Evolutionary conservation across 768 basidiomycete species (phyloP).

Genomic region (Leccinum disarticulatum): DNA sequence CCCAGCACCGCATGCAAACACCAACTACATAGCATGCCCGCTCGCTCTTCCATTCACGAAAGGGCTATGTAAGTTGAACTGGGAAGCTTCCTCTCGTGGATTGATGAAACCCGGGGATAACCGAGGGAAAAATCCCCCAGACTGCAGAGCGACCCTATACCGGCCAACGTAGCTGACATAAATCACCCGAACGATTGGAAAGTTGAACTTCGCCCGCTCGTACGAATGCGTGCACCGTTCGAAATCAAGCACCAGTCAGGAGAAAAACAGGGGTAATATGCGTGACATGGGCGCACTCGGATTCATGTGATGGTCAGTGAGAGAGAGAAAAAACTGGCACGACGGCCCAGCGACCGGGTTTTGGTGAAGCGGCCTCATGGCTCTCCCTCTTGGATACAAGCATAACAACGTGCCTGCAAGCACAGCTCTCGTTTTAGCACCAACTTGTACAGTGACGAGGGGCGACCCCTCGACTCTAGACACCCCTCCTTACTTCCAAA

Average conservation of each 20-base stretch:
- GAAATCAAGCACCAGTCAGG: not conserved
- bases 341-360: conserved; percentile 14
- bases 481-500: conserved; percentile 12
- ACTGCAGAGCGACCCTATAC: conserved; percentile 1
- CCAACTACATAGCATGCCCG: no score
- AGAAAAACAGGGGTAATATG: not conserved
- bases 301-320: not conserved
- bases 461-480: not conserved
- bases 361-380: conserved; percentile 14
- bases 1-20: not conserved
- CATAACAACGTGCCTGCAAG: conserved; percentile 17
- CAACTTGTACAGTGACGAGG: not conserved
- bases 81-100: not conserved
- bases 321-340: conserved; percentile 16
- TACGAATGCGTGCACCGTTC: conserved; percentile 6
- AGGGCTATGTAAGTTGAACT: not conserved
- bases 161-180: not conserved
- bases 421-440: conserved; percentile 11
- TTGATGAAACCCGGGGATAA: conserved; percentile 15
- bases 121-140: conserved; percentile 11
- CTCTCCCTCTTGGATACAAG: conserved; percentile 9
- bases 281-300: conserved; percentile 3
- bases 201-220: not conserved
- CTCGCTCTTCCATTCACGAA: not conserved
- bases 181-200: not conserved